phyloP scores from a whole-genome alignment of 225 moss, liverwort and hornwort species.

The Pseudisothecium myosuroides region DNA sequence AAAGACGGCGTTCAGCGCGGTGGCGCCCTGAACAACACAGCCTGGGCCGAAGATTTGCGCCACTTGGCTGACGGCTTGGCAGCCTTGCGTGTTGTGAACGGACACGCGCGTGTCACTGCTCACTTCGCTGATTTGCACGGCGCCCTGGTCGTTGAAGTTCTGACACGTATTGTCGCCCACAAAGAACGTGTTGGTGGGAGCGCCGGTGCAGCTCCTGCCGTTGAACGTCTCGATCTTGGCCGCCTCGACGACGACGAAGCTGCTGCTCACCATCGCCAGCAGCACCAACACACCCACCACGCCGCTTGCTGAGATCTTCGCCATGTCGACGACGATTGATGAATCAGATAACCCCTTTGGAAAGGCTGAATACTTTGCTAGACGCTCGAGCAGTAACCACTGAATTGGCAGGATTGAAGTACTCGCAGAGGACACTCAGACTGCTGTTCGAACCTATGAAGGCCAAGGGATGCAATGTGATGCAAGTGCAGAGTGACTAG shows the following conservation, averaged over 20 bases:
- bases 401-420: background rate
- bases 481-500: background rate
- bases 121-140: constrained; percentile 19
- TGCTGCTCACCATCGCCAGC: background rate
- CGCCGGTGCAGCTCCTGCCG: background rate
- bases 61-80: background rate
- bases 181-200: constrained; percentile 17
- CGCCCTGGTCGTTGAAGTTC: constrained; percentile 17
- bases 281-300: background rate
- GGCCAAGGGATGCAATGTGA: background rate
- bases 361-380: background rate
- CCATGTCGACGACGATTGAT: background rate
- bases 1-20: constrained; percentile 17
- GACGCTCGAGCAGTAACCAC: background rate
- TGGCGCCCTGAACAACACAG: constrained; percentile 9
- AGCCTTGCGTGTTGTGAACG: constrained; percentile 18
- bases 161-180: background rate
- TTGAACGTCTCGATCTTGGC: constrained; percentile 17
- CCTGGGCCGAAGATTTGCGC: constrained; percentile 25
- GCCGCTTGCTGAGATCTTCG: background rate
- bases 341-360: background rate
- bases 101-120: constrained; percentile 20
- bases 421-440: background rate
- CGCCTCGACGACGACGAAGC: background rate
- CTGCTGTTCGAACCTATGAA: background rate